phyloP scores from a whole-genome alignment of 2,329 filamentous ascomycete genomes.

The Pyrenophora tritici-repentis region DNA sequence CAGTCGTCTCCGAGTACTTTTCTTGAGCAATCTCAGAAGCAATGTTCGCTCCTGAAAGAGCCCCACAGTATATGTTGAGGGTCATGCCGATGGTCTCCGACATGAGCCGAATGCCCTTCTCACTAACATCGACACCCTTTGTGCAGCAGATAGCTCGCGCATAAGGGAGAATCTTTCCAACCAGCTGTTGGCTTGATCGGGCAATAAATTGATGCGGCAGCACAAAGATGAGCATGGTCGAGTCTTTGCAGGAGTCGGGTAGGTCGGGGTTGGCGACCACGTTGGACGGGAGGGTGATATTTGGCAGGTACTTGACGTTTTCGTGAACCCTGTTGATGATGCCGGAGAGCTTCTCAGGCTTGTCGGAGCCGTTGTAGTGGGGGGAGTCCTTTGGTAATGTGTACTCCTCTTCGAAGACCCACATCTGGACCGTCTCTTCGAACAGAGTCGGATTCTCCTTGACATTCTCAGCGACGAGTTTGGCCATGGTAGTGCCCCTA shows the following conservation, averaged over 20 bases:
- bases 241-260: constrained; percentile 77
- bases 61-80: constrained; percentile 94
- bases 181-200: constrained; percentile 80
- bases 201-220: constrained; percentile 94
- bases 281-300: constrained; percentile 80
- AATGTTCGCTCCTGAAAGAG: constrained; percentile 94
- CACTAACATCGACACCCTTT: constrained; percentile 93
- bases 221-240: constrained; percentile 94
- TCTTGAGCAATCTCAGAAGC: constrained; percentile 92
- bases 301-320: constrained; percentile 97
- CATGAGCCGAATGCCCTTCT: constrained; percentile 85
- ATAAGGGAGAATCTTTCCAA: constrained; percentile 87
- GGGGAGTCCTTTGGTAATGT: constrained; percentile 72
- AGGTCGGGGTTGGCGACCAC: constrained; percentile 83
- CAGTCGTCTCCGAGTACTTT: constrained; percentile 96
- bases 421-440: constrained; percentile 92
- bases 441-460: constrained; percentile 78
- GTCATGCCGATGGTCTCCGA: constrained; percentile 92
- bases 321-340: constrained; percentile 93
- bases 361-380: constrained; percentile 68
- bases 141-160: constrained; percentile 96
- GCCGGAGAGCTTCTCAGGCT: constrained; percentile 82
- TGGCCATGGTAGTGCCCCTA: constrained; percentile 95
- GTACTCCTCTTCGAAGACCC: constrained; percentile 95
- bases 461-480: constrained; percentile 94